phyloP scores from a whole-genome alignment of 345 rosid genomes.

The Hypericum androsaemum region DNA sequence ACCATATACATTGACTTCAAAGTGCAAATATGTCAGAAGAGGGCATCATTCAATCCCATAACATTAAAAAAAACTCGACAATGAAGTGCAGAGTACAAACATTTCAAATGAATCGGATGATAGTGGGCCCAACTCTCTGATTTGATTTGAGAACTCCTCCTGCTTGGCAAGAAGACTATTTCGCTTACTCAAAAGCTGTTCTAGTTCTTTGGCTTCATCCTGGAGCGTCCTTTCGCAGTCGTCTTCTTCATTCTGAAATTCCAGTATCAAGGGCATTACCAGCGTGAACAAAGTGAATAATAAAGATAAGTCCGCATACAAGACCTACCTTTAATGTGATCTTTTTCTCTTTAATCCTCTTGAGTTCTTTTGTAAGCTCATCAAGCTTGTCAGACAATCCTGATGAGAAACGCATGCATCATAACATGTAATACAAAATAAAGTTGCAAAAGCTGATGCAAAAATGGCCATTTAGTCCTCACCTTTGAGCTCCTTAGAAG shows the following conservation, averaged over 20 bases:
- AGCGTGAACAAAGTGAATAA: neutral
- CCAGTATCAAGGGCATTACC: conserved; percentile 8
- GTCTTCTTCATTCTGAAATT: conserved; percentile 65
- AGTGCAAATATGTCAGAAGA: no score
- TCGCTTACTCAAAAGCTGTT: conserved; percentile 60
- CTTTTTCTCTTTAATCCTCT: conserved; percentile 60
- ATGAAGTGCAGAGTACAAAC: conserved; percentile 28
- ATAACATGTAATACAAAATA: conserved; percentile 9
- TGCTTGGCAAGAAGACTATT: conserved; percentile 69
- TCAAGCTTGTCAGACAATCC: conserved; percentile 51
- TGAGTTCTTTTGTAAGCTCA: conserved; percentile 47
- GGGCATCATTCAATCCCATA: neutral
- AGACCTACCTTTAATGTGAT: conserved; percentile 46
- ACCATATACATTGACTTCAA: no score
- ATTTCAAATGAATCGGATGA: conserved; percentile 88
- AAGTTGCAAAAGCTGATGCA: neutral
- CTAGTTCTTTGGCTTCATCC: conserved; percentile 71
- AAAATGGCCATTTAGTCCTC: conserved; percentile 13
- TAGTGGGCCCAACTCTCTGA: conserved; percentile 81
- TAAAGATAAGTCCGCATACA: neutral
- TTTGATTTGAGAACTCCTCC: conserved; percentile 78
- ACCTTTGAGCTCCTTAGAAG: conserved; percentile 57
- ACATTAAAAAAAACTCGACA: neutral
- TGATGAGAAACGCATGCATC: conserved; percentile 19
- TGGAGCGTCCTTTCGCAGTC: conserved; percentile 57